phyloP scores from a whole-genome alignment of 2,329 filamentous ascomycete species.

The Aspergillus felis region DNA sequence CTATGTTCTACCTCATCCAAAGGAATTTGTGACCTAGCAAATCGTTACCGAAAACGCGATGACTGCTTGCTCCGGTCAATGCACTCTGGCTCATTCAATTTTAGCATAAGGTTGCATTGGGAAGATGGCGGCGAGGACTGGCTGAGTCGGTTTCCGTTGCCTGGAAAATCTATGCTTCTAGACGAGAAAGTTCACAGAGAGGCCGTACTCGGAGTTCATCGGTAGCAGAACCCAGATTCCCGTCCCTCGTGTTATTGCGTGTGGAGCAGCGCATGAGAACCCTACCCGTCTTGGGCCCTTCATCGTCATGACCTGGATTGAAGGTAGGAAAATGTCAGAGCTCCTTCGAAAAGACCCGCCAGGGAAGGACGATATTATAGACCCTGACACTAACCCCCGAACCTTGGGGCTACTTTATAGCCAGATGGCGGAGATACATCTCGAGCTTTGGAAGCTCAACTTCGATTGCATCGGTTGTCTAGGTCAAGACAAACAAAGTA shows the following conservation, averaged over 20 bases:
- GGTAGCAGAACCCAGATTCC: constrained; percentile 4
- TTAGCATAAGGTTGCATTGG: constrained; percentile 8
- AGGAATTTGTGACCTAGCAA: constrained; percentile 8
- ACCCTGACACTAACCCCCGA: neutral
- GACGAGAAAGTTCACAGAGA: constrained; percentile 11
- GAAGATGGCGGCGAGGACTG: constrained; percentile 11
- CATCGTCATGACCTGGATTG: constrained; percentile 12
- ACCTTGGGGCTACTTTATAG: constrained; percentile 1
- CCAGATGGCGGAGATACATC: constrained; percentile 6
- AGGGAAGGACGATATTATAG: neutral
- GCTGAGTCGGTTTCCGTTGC: constrained; percentile 10
- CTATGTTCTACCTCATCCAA: neutral
- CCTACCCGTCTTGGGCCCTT: constrained; percentile 7
- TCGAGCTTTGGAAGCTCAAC: constrained; percentile 3
- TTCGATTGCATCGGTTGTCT: constrained; percentile 5
- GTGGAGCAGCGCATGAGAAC: constrained; percentile 2
- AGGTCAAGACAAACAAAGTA: neutral
- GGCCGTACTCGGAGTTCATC: neutral
- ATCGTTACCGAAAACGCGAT: constrained; percentile 7
- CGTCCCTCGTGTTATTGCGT: constrained; percentile 5
- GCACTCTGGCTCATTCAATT: constrained; percentile 11
- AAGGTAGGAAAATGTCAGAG: constrained; percentile 6
- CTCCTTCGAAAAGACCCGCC: neutral
- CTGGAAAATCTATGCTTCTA: constrained; percentile 9
- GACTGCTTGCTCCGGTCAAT: constrained; percentile 6